phyloP scores from a whole-genome alignment of 768 basidiomycete genomes.

The Lactarius deliciosus region DNA sequence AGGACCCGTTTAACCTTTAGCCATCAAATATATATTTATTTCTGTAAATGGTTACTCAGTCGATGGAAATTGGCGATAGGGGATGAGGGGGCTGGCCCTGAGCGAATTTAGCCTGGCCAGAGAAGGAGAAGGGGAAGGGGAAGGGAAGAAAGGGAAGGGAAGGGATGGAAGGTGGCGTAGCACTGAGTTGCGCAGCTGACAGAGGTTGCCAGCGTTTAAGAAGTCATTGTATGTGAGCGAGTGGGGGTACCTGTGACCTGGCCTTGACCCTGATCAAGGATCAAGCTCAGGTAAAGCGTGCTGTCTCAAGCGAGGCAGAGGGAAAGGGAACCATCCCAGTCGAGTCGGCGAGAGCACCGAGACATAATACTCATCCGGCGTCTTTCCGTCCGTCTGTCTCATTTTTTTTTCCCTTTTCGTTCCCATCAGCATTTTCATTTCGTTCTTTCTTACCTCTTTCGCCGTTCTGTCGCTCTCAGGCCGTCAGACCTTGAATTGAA shows the following conservation, averaged over 20 bases:
- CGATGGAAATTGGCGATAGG: background rate
- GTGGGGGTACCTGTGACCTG: background rate
- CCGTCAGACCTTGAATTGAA: slow-evolving; percentile 4
- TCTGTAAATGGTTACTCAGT: slow-evolving; percentile 1
- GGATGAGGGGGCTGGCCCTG: background rate
- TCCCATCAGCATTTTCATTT: slow-evolving; percentile 1
- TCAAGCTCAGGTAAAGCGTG: background rate
- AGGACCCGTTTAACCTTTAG: slow-evolving; percentile 23
- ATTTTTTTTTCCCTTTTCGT: background rate
- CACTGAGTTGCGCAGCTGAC: slow-evolving; percentile 7
- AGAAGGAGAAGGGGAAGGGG: background rate
- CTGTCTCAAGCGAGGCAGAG: slow-evolving; percentile 1
- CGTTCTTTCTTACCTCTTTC: slow-evolving; percentile 2
- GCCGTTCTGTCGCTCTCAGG: slow-evolving; percentile 3
- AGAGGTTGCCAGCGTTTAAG: slow-evolving; percentile 4
- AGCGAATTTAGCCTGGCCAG: slow-evolving; percentile 16
- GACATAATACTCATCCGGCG: slow-evolving; percentile 1
- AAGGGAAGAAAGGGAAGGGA: too few species aligned
- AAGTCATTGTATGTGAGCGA: background rate
- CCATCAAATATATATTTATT: slow-evolving; percentile 16
- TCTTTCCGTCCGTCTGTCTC: background rate
- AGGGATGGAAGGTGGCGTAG: slow-evolving; percentile 1
- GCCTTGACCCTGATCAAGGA: slow-evolving; percentile 4
- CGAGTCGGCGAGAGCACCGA: background rate
- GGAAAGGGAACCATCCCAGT: background rate